phyloP scores from a whole-genome alignment of 2,329 filamentous ascomycete genomes.

The Fusarium robinianum region DNA sequence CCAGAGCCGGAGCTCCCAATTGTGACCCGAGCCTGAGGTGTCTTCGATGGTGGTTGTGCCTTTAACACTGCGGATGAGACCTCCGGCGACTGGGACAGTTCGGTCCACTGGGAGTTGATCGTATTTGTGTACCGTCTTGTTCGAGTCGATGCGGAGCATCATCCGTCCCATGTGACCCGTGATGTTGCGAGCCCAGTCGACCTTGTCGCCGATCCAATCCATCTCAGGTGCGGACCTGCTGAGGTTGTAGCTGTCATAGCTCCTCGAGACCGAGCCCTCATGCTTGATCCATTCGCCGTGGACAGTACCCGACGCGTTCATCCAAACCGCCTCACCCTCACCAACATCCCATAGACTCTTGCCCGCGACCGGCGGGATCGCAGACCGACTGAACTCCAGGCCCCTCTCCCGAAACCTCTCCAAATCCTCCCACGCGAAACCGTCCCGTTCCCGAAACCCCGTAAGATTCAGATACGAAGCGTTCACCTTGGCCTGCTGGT shows the following conservation, averaged over 20 bases:
- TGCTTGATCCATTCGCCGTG: constrained; percentile 75
- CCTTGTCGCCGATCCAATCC: constrained; percentile 63
- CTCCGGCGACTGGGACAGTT: constrained; percentile 47
- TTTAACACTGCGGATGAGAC: constrained; percentile 69
- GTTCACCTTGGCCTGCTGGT: constrained; percentile 36
- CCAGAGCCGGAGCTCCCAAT: constrained; percentile 78
- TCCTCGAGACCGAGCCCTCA: constrained; percentile 52
- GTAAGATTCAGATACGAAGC: constrained; percentile 70
- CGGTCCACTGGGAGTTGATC: constrained; percentile 44
- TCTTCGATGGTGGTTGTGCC: constrained; percentile 76
- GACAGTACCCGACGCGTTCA: constrained; percentile 77
- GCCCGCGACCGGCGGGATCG: constrained; percentile 49
- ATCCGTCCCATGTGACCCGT: constrained; percentile 74
- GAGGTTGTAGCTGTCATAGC: constrained; percentile 62
- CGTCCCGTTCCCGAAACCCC: constrained; percentile 74
- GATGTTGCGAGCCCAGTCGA: constrained; percentile 77
- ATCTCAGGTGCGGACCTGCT: constrained; percentile 66
- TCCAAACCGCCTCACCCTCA: constrained; percentile 62
- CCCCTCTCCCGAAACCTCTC: constrained; percentile 67
- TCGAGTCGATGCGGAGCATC: constrained; percentile 66
- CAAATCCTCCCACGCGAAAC: constrained; percentile 78
- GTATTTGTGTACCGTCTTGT: constrained; percentile 53
- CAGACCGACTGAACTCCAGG: constrained; percentile 62
- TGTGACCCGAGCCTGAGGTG: constrained; percentile 65
- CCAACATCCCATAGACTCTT: constrained; percentile 47